Evolutionary conservation across 805 yeast species (phyloP).

Genomic region (Metschnikowia peoriensis): DNA sequence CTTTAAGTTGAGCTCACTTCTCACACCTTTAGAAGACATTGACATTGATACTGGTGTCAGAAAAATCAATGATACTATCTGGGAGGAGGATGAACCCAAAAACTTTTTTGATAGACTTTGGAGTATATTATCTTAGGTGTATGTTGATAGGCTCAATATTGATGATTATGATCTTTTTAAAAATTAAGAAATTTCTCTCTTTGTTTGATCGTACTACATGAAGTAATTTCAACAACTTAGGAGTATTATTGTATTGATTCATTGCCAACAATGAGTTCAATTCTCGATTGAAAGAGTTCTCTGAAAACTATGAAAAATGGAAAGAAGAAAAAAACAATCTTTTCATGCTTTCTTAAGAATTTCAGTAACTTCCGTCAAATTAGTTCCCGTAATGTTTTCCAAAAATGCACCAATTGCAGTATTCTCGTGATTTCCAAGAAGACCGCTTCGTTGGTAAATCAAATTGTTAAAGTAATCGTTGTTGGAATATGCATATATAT

Average conservation of each 20-base stretch:
- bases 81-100: slow-evolving; percentile 50
- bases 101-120: slow-evolving; percentile 57
- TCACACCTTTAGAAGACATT: slow-evolving; percentile 53
- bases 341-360: slow-evolving; percentile 28
- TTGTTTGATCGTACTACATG: too few species aligned
- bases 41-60: slow-evolving; percentile 70
- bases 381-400: slow-evolving; percentile 50
- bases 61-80: slow-evolving; percentile 55
- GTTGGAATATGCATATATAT: slow-evolving; percentile 79
- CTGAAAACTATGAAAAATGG: background rate
- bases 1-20: slow-evolving; percentile 36
- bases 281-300: too few species aligned
- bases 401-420: slow-evolving; percentile 78
- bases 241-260: too few species aligned
- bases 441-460: slow-evolving; percentile 33
- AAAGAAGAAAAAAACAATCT: background rate
- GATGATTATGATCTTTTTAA: too few species aligned
- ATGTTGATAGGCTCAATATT: too few species aligned
- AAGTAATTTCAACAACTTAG: too few species aligned
- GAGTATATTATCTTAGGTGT: slow-evolving; percentile 25
- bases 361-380: slow-evolving; percentile 49
- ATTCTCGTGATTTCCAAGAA: slow-evolving; percentile 84
- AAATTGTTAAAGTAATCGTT: slow-evolving; percentile 42
- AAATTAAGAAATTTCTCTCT: too few species aligned
- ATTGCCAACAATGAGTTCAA: too few species aligned